These are phyloP conservation scores for Capsicum pubescens DNA, from an alignment of 257 asterid species.

Conservation along the genomic window DNA sequence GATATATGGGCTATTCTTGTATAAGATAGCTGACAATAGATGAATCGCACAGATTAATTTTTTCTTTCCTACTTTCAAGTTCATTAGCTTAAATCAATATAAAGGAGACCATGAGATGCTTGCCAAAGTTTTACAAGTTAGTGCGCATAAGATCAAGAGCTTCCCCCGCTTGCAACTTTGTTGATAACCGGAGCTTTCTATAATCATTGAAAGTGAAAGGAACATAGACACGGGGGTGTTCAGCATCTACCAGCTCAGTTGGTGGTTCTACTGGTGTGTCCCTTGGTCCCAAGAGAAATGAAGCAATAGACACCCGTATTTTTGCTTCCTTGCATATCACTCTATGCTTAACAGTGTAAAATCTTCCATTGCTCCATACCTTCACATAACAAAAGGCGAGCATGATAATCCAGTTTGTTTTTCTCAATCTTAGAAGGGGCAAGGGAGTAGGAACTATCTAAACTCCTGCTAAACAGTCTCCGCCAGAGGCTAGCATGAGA, in stretches of 20 bases:
- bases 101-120: background rate
- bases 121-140: conserved; percentile 5
- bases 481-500: background rate
- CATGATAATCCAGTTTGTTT: background rate
- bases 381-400: conserved; percentile 22
- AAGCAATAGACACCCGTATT: conserved; percentile 40
- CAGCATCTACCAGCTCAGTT: conserved; percentile 37
- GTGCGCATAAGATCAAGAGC: conserved; percentile 37
- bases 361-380: conserved; percentile 53
- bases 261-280: conserved; percentile 37
- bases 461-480: background rate
- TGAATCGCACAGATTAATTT: background rate
- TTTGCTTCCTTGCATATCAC: conserved; percentile 46
- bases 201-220: conserved; percentile 42
- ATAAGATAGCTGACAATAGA: background rate
- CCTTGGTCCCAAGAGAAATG: conserved; percentile 44
- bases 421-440: background rate
- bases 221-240: conserved; percentile 35
- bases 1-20: background rate
- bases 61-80: background rate
- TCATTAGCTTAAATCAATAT: conserved; percentile 5
- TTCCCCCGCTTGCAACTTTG: conserved; percentile 42
- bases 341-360: conserved; percentile 42
- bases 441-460: background rate
- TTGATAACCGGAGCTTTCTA: conserved; percentile 38